A percentile compares a stretch with the other conserved stretches of the same genome.
These are phyloP conservation scores for Hymenotorrendiella dingleyae DNA, from an alignment of 2,329 filamentous ascomycete species.

Conservation along the genomic window DNA sequence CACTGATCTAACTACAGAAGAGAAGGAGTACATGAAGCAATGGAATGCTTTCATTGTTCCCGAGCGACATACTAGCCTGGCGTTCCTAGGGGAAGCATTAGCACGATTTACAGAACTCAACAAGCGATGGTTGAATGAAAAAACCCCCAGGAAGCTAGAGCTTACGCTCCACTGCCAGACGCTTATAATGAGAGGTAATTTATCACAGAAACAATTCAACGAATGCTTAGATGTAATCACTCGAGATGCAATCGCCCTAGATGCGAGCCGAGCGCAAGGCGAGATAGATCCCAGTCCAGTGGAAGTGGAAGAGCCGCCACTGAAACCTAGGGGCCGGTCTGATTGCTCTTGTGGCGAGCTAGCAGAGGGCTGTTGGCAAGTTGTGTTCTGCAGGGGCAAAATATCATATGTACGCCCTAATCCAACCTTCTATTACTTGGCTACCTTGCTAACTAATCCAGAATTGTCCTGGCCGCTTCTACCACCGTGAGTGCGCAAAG, in stretches of 20 bases:
- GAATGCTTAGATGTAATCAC: constrained; percentile 13
- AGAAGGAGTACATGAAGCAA: constrained; percentile 28
- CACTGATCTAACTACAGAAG: constrained; percentile 22
- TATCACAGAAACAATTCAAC: constrained; percentile 10
- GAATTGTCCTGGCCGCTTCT: constrained; percentile 16
- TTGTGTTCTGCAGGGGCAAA: constrained; percentile 16
- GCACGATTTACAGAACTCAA: constrained; percentile 25
- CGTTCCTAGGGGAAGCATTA: no score
- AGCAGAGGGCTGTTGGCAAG: constrained; percentile 10
- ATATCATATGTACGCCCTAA: constrained; percentile 13
- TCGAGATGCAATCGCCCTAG: constrained; percentile 11
- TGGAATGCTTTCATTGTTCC: constrained; percentile 28
- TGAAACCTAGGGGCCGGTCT: constrained; percentile 8
- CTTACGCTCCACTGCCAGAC: constrained; percentile 6
- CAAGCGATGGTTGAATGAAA: constrained; percentile 22
- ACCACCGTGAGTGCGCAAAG: constrained; percentile 14
- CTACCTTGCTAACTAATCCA: no score
- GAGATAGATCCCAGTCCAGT: background rate
- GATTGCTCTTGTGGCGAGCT: constrained; percentile 20
- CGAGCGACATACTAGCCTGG: constrained; percentile 18
- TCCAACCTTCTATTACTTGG: no score
- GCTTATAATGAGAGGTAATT: constrained; percentile 15
- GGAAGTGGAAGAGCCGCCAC: background rate
- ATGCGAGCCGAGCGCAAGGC: constrained; percentile 1
- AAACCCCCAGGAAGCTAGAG: background rate